Evolutionary conservation across 2,329 filamentous ascomycete species (phyloP), one percentile per base, ranked within the genome.

Genomic region (Beauveria caledonica): DNA sequence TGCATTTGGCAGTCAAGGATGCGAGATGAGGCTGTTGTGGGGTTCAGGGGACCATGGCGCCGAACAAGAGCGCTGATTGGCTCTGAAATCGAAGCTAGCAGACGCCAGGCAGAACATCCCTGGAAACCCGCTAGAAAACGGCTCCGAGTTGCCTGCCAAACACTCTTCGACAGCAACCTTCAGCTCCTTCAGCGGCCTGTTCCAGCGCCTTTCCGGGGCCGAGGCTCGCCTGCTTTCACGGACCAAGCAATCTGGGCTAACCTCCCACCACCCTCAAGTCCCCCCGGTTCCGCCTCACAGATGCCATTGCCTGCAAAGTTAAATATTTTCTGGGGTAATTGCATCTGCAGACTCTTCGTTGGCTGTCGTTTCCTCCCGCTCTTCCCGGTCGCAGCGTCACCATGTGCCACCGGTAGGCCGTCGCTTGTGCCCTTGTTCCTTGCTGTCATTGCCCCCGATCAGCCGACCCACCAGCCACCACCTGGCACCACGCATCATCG

Each of bases 391-490:
- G 53, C 53, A 48, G 27, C 33, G 27, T 27, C 13, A 11, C 54
- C 53, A 61, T 62, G 53, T 56, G 53, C 51, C n/a, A n/a, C n/a
- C n/a, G n/a, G n/a, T 58, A 63, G 48, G 53, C 29, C 56, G 53
- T 52, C 55, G 44, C 44, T 49, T 54, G 60, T 53, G 59, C 36
- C 27, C 33, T 23, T 25, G 13, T 46, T 66, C 64, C 65, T 65
- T 58, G 25, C 39, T 59, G 8, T 52, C 23, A 52, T 46, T 48
- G 49, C 40, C 49, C 58, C 58, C 49, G 29, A 53, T 29, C 49
- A 39, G 49, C 49, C 57, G 58, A 54, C 58, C 58, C 58, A 60
- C 58, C 42, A 54, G 27, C 40, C 42, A 46, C 49, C 40, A 51
- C 23, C 54, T 11, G 48, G 17, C 40, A 50, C 44, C 29, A 21